Conservation (phyloP, 768 basidiomycete genomes). For the Gloeostereum incarnatum region DNA sequence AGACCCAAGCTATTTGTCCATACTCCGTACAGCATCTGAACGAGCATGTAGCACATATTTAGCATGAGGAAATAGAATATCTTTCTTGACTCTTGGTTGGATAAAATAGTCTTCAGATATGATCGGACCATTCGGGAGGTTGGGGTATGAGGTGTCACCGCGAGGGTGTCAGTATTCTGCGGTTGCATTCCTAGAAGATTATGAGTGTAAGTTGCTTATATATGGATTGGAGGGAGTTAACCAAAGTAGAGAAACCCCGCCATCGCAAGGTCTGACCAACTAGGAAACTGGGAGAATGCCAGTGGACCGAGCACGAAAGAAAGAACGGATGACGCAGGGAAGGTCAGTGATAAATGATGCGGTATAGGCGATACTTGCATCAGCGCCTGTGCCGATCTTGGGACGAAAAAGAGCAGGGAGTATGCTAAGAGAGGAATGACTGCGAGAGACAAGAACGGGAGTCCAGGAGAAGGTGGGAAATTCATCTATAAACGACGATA, state of each 20-base stretch:
- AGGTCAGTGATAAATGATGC: conserved; percentile 52
- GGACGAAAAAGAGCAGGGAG: conserved; percentile 49
- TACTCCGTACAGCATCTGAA: conserved; percentile 95
- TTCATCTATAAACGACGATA: conserved; percentile 28
- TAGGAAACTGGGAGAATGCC: conserved; percentile 52
- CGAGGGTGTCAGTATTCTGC: conserved; percentile 29
- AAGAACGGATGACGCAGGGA: conserved; percentile 37
- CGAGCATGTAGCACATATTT: conserved; percentile 92
- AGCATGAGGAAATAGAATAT: conserved; percentile 96
- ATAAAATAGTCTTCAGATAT: conserved; percentile 85
- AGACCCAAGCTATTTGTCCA: conserved; percentile 96
- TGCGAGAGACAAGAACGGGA: conserved; percentile 49
- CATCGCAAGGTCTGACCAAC: conserved; percentile 51
- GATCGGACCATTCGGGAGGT: conserved; percentile 46
- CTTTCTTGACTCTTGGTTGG: conserved; percentile 85
- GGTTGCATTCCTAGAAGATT: conserved; percentile 40
- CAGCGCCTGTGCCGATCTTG: conserved; percentile 37
- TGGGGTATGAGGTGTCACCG: conserved; percentile 37
- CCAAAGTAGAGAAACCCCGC: conserved; percentile 57
- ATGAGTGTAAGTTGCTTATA: not conserved
- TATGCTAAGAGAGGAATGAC: conserved; percentile 56
- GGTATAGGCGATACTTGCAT: conserved; percentile 39
- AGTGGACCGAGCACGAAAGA: conserved; percentile 48
- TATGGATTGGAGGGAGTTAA: conserved; percentile 18
- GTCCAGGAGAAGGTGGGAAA: conserved; percentile 36